Percentiles rank a stretch among this genome's conserved stretches.
Conservation (phyloP, 108 stramenopile species). For the Skeletonema menzelii region DNA sequence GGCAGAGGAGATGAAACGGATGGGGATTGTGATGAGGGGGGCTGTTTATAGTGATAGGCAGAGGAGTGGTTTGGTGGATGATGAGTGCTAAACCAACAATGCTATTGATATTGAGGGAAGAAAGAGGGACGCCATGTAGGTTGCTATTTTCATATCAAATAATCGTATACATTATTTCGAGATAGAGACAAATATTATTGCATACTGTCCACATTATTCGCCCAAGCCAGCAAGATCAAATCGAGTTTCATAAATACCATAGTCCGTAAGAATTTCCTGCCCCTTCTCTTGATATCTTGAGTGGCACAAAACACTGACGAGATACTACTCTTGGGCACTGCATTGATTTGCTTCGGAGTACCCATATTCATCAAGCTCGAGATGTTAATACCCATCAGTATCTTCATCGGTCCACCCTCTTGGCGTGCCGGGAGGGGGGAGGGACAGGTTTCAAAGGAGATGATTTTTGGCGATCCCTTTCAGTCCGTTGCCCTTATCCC, state of each 20-base stretch:
- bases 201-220: not conserved
- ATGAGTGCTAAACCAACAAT: not conserved
- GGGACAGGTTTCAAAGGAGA: no score
- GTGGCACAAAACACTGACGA: slow-evolving; percentile 48
- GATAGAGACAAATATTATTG: no score
- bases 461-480: no score
- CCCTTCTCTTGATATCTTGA: slow-evolving; percentile 50
- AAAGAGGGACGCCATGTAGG: no score
- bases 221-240: not conserved
- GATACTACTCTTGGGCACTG: not conserved
- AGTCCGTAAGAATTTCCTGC: slow-evolving; percentile 66
- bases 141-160: not conserved
- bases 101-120: not conserved
- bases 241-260: slow-evolving; percentile 30
- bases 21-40: slow-evolving; percentile 44
- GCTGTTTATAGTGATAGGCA: slow-evolving; percentile 35
- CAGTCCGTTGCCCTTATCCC: no score
- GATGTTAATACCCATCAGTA: not conserved
- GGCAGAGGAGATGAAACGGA: slow-evolving; percentile 43
- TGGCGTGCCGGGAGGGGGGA: no score
- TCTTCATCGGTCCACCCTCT: not conserved
- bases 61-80: slow-evolving; percentile 32
- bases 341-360: not conserved
- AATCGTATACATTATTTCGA: not conserved
- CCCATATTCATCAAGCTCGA: slow-evolving; percentile 1